Base-by-base conservation (phyloP, 2,329 filamentous ascomycete species). In the Taxawa tesnikishii region DNA sequence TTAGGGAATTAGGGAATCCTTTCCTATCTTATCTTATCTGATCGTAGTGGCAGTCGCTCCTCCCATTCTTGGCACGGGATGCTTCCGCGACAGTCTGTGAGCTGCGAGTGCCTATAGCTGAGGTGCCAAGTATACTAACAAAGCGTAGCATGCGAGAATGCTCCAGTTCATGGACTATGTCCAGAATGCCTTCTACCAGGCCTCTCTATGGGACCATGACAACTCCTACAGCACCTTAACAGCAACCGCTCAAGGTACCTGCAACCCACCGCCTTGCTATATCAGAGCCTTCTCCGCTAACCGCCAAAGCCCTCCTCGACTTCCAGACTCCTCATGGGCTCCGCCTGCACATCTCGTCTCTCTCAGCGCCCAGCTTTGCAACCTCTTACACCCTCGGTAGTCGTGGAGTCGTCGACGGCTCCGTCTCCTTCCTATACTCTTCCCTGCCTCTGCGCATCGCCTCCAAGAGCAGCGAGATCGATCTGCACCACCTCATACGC, bases 161-260 rank as follows among this genome's bases (percentile, higher is more conserved):
- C 77, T 90, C 63, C 80, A 87, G 62, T 94, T 94, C 66, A 93
- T 94, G 83, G 85, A 93, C 62, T 88, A 92, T 65, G 79, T 94
- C 64, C 84, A 93, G 61, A 73, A 80, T 61, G 82, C 83, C 49
- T 94, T 94, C 62, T 83, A 84, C 56, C 70, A 81, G 54, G 79
- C 81, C 35, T 87, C 85, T 28, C 73, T 79, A 55, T 94, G 87
- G 87, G 82, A 87, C 53, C 70, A 75, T 50, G 84, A 94, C 65
- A 94, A 93, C 59, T 90, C 83, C 38, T 94, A 94, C 62, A 78
- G 83, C 45, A 75, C 79, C 43, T 66, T 94, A 49, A 94, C 85
- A 46, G 76, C 79, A 36, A 92, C 84, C 4, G 75, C 83, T 29
- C 74, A 84, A 64, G 82, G 80, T 82, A 65, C 42, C 59, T 27